phyloP scores from a whole-genome alignment of 805 yeast genomes.

The Ogataea ganodermae region DNA sequence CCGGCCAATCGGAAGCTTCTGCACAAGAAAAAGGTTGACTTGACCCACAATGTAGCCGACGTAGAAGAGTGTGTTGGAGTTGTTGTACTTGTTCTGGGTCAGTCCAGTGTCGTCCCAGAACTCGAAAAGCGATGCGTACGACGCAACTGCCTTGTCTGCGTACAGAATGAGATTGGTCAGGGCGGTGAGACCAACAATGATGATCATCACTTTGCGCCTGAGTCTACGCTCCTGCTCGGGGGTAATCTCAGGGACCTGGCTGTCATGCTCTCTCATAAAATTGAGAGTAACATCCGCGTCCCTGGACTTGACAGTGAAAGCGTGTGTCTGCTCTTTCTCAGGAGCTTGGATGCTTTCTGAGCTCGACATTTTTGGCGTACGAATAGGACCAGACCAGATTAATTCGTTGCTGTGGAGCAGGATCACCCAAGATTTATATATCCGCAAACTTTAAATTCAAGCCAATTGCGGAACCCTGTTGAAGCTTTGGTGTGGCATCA shows the following conservation, averaged over 20 bases:
- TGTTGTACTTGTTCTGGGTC: constrained; percentile 42
- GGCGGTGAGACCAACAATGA: constrained; percentile 24
- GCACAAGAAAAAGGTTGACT: constrained; percentile 47
- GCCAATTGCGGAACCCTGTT: too few species aligned
- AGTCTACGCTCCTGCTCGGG: constrained; percentile 16
- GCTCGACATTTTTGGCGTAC: neutral
- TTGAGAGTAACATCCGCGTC: constrained; percentile 29
- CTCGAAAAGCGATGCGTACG: constrained; percentile 40
- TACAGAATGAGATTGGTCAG: constrained; percentile 23
- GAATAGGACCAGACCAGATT: neutral
- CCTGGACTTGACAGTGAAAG: constrained; percentile 3
- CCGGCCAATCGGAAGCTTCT: constrained; percentile 53
- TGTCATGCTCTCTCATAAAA: constrained; percentile 22
- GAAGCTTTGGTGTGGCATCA: too few species aligned
- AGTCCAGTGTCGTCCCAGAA: constrained; percentile 47
- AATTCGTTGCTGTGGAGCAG: too few species aligned
- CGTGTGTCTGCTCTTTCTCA: neutral
- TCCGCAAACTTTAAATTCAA: too few species aligned
- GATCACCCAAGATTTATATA: too few species aligned
- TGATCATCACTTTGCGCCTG: constrained; percentile 14
- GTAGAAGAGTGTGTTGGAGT: constrained; percentile 48
- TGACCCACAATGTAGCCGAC: constrained; percentile 44
- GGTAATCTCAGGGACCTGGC: constrained; percentile 12
- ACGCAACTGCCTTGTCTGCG: constrained; percentile 42
- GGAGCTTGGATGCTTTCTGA: neutral